Evolutionary conservation across 2,329 filamentous ascomycete species (phyloP).

Genomic region (Colletotrichum acutatum): DNA sequence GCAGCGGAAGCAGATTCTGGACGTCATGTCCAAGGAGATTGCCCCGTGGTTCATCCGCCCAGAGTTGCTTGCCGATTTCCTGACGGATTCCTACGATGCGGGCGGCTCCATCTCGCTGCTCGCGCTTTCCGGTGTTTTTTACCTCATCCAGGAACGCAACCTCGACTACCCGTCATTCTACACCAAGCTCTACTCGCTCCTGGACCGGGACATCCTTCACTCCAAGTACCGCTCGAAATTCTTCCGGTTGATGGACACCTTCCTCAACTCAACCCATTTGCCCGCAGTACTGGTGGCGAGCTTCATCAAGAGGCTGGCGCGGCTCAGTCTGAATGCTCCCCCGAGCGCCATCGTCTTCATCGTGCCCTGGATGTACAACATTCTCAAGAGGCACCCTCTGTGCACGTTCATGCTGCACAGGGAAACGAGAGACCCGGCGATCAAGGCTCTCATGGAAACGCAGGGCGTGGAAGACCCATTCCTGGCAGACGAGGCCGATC

Average conservation of each 20-base stretch:
- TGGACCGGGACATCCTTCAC: conserved; percentile 88
- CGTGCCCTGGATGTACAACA: conserved; percentile 94
- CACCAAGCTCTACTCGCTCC: conserved; percentile 89
- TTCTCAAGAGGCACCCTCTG: conserved; percentile 87
- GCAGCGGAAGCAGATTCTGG: conserved; percentile 83
- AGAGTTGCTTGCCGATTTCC: conserved; percentile 93
- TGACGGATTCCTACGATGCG: conserved; percentile 91
- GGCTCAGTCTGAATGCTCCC: conserved; percentile 87
- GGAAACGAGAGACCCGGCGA: conserved; percentile 67
- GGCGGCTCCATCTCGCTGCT: conserved; percentile 89
- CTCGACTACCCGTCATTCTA: conserved; percentile 97
- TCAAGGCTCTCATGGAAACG: conserved; percentile 69
- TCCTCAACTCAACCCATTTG: conserved; percentile 90
- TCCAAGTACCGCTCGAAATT: conserved; percentile 95
- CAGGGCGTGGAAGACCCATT: conserved; percentile 79
- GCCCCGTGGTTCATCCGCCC: conserved; percentile 90
- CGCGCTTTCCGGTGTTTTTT: conserved; percentile 92
- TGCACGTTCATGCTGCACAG: conserved; percentile 98
- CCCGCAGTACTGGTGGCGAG: conserved; percentile 91
- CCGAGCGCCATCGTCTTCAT: conserved; percentile 90
- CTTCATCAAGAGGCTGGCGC: conserved; percentile 93
- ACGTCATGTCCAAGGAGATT: conserved; percentile 79
- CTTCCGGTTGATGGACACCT: conserved; percentile 91
- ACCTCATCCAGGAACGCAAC: conserved; percentile 92
- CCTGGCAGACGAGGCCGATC: conserved; percentile 78